Conservation (phyloP, 2,329 filamentous ascomycete genomes). For the Epichloe bromicola region DNA sequence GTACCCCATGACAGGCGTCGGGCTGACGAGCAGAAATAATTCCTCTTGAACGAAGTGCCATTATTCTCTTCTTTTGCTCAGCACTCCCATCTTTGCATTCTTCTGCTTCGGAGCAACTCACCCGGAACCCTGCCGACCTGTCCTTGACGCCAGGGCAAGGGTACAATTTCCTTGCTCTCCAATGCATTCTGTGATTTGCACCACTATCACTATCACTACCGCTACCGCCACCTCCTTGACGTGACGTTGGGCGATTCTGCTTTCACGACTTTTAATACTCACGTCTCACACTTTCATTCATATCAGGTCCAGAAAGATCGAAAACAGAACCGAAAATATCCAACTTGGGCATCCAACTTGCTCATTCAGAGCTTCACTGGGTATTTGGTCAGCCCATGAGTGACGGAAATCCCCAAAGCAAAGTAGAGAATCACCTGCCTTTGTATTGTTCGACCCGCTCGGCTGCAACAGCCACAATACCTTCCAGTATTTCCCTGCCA, state of each 20-base stretch:
- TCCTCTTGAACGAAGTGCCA: neutral
- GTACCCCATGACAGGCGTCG: neutral
- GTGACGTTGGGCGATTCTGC: neutral
- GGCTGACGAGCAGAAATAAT: neutral
- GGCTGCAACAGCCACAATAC: neutral
- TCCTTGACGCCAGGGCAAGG: neutral
- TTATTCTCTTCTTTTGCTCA: neutral
- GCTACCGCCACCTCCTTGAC: neutral
- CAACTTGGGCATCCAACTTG: neutral
- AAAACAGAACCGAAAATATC: neutral
- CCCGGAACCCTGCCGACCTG: neutral
- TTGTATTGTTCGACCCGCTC: neutral
- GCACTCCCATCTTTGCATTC: neutral
- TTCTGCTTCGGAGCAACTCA: neutral
- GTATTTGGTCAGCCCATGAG: neutral
- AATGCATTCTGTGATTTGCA: neutral
- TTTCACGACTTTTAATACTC: neutral
- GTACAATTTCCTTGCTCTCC: neutral
- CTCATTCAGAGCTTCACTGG: neutral
- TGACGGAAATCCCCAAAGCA: slow-evolving; percentile 1
- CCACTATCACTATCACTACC: neutral
- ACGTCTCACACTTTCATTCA: neutral
- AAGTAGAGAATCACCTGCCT: slow-evolving; percentile 1
- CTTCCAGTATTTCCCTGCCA: neutral
- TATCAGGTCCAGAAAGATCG: no score